Base-by-base conservation (phyloP, 2,329 filamentous ascomycete species). In the Neurospora crassa region DNA sequence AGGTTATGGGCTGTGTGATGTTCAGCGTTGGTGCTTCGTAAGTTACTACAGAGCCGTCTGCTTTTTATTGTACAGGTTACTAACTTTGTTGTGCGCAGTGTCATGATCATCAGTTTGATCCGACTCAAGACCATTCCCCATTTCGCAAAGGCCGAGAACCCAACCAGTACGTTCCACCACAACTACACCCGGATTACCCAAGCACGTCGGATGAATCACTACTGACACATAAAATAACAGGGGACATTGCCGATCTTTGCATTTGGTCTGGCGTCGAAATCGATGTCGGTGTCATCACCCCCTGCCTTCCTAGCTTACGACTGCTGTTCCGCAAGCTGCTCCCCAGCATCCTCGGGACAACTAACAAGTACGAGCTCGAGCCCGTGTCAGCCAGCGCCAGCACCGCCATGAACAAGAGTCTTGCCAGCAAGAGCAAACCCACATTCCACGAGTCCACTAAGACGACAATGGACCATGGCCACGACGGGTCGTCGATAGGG, bases 1-100 rank as follows among this genome's bases (percentile, higher is more conserved):
- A 85, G 78, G n/a, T 83, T 7, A 80, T 82, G 70, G 81, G 84
- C 2, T 75, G 75, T 12, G 68, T 85, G 68, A 85, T 86, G 83
- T 85, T 86, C 72, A 78, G 78, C n/a, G 81, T 85, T 3, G 84
- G 84, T 5, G 78, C 78, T 2, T 81, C 81, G 77, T 78, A 68
- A 68, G 76, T 75, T 75, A 2, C 29, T 7, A 18, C n/a, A 20
- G 45, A 20, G 5, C 42, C 1, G 41, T 20, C 42, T 20, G 10
- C 34, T 42, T 37, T 47, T 67, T n/a, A 68, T 37, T 40, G 14
- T 18, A 16, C 45, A 67, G 53, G 5, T 29, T 41, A 43, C n/a
- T 40, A n/a, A 20, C 24, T 41, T 40, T 29, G 14, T 40, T 0
- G 6, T 63, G 42, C 69, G 24, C 47, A 76, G 75, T 29, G 73